These are phyloP conservation scores for Fusarium keratoplasticum DNA, from an alignment of 2,329 filamentous ascomycete species.

Conservation along the genomic window DNA sequence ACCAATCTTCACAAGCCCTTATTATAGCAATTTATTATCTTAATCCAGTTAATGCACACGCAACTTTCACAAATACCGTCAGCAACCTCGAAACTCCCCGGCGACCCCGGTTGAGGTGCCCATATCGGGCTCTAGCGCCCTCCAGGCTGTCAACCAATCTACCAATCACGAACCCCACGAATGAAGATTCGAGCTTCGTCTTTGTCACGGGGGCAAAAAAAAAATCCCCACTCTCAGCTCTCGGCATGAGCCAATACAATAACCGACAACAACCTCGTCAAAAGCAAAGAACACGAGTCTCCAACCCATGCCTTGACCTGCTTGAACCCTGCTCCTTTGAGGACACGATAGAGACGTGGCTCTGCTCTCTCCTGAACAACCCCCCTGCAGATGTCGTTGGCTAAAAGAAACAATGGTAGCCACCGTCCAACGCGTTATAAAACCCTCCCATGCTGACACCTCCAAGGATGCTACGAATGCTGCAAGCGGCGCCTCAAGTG, in stretches of 20 bases:
- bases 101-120: background rate
- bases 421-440: background rate
- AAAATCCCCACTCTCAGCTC: background rate
- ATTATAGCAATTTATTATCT: background rate
- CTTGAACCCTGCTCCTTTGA: background rate
- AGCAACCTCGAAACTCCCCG: background rate
- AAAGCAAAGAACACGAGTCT: background rate
- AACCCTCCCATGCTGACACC: background rate
- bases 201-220: conserved; percentile 3
- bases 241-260: background rate
- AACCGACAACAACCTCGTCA: background rate
- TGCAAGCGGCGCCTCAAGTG: conserved; percentile 53
- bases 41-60: background rate
- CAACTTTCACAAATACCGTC: background rate
- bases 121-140: background rate
- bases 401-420: conserved; percentile 44
- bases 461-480: conserved; percentile 53
- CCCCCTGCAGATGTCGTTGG: conserved; percentile 39
- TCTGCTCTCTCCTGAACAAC: background rate
- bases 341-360: background rate
- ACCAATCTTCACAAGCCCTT: background rate
- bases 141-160: background rate
- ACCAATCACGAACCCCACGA: background rate
- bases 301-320: background rate
- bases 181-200: conserved; percentile 3